These are phyloP conservation scores for Colletotrichum horii DNA, from an alignment of 2,329 filamentous ascomycete genomes.

Conservation along the genomic window DNA sequence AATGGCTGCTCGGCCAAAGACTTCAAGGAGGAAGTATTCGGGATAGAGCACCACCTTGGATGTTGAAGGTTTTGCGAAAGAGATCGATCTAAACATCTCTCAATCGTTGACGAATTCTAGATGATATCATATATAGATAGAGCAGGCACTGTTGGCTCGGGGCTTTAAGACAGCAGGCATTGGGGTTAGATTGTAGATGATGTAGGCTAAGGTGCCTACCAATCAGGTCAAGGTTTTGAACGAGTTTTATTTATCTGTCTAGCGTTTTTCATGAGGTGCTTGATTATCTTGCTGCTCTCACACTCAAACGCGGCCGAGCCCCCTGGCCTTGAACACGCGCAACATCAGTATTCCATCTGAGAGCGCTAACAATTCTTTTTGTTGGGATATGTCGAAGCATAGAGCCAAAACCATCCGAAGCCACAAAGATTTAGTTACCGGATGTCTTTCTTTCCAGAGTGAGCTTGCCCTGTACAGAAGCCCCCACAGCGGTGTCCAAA, in stretches of 20 bases:
- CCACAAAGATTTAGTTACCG: too few relatives aligned
- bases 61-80: slow-evolving; percentile 9
- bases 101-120: background rate
- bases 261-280: background rate
- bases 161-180: background rate
- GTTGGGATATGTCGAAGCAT: too few relatives aligned
- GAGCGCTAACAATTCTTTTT: background rate
- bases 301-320: too few relatives aligned
- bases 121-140: background rate
- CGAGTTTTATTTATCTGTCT: background rate
- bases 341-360: background rate
- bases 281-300: background rate
- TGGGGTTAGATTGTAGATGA: background rate
- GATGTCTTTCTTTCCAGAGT: too few relatives aligned
- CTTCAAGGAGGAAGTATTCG: background rate
- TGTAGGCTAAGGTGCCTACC: background rate
- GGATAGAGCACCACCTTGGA: slow-evolving; percentile 12
- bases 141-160: accelerated
- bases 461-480: too few relatives aligned
- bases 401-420: too few relatives aligned
- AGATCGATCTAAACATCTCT: background rate
- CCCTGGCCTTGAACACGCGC: background rate
- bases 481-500: too few relatives aligned
- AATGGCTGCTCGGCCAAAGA: slow-evolving; percentile 12
- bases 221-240: too few relatives aligned